Base-by-base conservation (phyloP, 2,329 filamentous ascomycete genomes). In the Fusarium irregulare region DNA sequence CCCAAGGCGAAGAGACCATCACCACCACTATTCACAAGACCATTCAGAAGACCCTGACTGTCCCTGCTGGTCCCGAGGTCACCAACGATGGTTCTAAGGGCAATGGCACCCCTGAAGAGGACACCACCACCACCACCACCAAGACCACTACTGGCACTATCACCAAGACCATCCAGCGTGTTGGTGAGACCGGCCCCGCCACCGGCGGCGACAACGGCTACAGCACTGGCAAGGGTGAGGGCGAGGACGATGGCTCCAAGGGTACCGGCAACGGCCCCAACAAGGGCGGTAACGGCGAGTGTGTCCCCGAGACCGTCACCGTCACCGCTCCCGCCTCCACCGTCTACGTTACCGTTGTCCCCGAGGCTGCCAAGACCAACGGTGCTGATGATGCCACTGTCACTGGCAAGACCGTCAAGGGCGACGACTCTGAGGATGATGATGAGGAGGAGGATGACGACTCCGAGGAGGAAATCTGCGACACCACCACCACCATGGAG, bases 1-100 rank as follows among this genome's bases (percentile, higher is more conserved):
- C 78, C 47, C 63, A 79, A 25, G 79, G 80, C 64, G 76, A 71
- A 41, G 78, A 77, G 47, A 54, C 83, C 75, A 66, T 83, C 80
- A 79, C 77, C 66, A 84, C 82, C 73, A 80, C 83, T 60, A 76
- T 86, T 64, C 83, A 77, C 54, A 78, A 80, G 64, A 84, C 82
- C 64, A 75, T 81, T 70, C 71, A 81, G 73, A 75, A 79, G 71
- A 82, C 83, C 66, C 56, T 79, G 57, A 78, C 76, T 23, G 71
- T 79, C 57, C 72, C 75, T 27, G 68, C 40, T 21, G 51, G 48
- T 25, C 65, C 70, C 10, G 20, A 73, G 56, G 60, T 54, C 48
- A 74, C 71, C 32, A 56, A 46, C 13, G 58, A 65, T 7, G 64
- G 60, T 44, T 68, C 64, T 62, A 70, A 69, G 64, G 73, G 69